Conservation (phyloP, 2,329 filamentous ascomycete species). For the Grosmannia huntii region DNA sequence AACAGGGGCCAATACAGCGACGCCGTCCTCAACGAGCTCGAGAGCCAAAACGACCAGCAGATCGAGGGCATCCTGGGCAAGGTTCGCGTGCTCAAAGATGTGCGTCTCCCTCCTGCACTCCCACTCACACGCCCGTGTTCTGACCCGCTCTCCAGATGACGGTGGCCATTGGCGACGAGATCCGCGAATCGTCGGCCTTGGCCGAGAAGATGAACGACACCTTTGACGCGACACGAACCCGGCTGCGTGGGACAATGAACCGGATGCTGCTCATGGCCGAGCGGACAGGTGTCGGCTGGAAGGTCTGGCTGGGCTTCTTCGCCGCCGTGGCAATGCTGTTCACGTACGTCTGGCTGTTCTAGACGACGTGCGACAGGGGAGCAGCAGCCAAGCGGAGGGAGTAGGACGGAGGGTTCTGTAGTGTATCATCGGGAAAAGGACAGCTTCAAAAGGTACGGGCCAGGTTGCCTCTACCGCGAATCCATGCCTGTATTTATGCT, state of each 20-base stretch:
- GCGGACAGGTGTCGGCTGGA: constrained; percentile 89
- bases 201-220: constrained; percentile 93
- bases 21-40: constrained; percentile 80
- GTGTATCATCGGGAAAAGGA: background rate
- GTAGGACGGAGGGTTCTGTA: background rate
- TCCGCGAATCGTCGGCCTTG: constrained; percentile 75
- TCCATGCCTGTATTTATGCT: background rate
- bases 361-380: too few relatives aligned
- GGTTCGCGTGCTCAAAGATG: constrained; percentile 79
- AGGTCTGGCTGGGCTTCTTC: constrained; percentile 85
- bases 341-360: constrained; percentile 86
- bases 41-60: constrained; percentile 88
- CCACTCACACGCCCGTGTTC: background rate
- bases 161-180: constrained; percentile 86
- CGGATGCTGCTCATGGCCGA: constrained; percentile 94
- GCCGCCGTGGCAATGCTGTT: constrained; percentile 71
- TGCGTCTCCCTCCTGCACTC: constrained; percentile 30
- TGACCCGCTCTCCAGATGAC: constrained; percentile 52
- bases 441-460: background rate
- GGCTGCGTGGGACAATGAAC: constrained; percentile 87
- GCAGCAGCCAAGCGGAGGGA: too few relatives aligned
- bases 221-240: constrained; percentile 73
- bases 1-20: constrained; percentile 90
- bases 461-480: background rate
- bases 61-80: constrained; percentile 85